Evolutionary conservation across 305 asterid genomes (phyloP), one percentile per base, ranked within the genome.

Genomic region (Fraxinus albicans): DNA sequence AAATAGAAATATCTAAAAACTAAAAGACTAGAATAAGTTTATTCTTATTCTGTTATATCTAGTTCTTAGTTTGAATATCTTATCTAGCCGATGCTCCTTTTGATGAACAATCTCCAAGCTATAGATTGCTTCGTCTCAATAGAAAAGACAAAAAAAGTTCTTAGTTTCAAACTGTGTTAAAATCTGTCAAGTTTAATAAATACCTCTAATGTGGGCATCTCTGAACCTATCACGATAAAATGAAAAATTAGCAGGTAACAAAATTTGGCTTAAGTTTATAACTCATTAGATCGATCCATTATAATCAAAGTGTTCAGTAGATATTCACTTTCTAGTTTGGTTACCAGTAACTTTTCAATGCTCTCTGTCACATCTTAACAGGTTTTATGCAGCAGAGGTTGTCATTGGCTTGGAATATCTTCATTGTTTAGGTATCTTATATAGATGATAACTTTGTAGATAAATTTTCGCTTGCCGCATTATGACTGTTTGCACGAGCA

Each of bases 381-480:
- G 99, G 94, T 96, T 96, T 90, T 96, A 89, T 89, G 93, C 98
- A 50, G 99, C 98, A 81, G 99, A 95, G 86, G 97, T 96, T 82
- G 83, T 95, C 88, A 88, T 96, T 87, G 93, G 94, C 84, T 89
- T 96, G 94, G 99, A 96, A 85, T 96, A 96, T 90, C 98, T 96
- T 88, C 99, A 96, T 81, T 96, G 98, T 89, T 89, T 96, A 91
- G 99, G 99, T 96, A 90, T 35, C 81, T 89, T 82, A 29, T 73
- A 15, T 23, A 8, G 42, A 78, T 65, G 23, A 50, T 60, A 19
- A 50, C 53, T 25, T 50, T 80, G 77, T 9, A 31, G 63, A 81
- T 79, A 81, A 79, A 25, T 27, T 31, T 40, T 12, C 34, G 38
- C 27, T 76, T 65, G 47, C 50, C 34, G 34, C 77, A 82, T 47